phyloP scores from a whole-genome alignment of 2,329 filamentous ascomycete species.

The Grosmannia serpens region DNA sequence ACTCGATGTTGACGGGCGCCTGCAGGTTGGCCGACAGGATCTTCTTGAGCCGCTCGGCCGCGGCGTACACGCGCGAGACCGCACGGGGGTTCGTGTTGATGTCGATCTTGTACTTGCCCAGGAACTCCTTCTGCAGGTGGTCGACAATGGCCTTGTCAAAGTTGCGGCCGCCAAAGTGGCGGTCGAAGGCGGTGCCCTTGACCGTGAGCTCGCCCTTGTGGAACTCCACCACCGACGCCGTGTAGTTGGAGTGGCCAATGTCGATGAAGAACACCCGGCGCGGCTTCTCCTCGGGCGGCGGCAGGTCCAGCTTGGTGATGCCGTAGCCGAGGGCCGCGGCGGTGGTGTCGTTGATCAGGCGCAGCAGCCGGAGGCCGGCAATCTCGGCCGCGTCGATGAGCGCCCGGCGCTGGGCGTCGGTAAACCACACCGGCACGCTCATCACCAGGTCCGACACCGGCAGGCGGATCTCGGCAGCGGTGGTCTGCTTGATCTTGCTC shows the following conservation, averaged over 20 bases:
- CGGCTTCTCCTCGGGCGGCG: slow-evolving; percentile 78
- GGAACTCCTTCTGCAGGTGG: slow-evolving; percentile 91
- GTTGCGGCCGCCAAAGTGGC: slow-evolving; percentile 93
- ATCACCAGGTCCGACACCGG: slow-evolving; percentile 89
- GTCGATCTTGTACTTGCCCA: slow-evolving; percentile 95
- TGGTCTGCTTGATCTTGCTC: slow-evolving; percentile 85
- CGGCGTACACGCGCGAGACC: slow-evolving; percentile 71
- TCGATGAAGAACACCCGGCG: slow-evolving; percentile 86
- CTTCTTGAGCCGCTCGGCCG: slow-evolving; percentile 97
- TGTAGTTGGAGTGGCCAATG: slow-evolving; percentile 94
- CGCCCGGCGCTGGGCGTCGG: slow-evolving; percentile 79
- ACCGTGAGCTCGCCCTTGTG: slow-evolving; percentile 92
- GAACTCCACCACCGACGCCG: slow-evolving; percentile 88
- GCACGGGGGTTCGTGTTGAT: slow-evolving; percentile 87
- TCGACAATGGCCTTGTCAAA: slow-evolving; percentile 93
- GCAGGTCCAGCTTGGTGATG: slow-evolving; percentile 95
- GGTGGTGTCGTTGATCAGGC: slow-evolving; percentile 96
- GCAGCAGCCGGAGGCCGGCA: slow-evolving; percentile 81
- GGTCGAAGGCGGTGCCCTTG: slow-evolving; percentile 84
- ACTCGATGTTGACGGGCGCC: slow-evolving; percentile 92
- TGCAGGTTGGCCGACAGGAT: slow-evolving; percentile 89
- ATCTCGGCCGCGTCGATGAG: slow-evolving; percentile 89
- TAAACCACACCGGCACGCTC: slow-evolving; percentile 95
- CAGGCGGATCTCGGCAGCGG: slow-evolving; percentile 75
- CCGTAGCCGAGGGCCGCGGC: slow-evolving; percentile 92